phyloP scores from a whole-genome alignment of 73 alveolate species.

The Paramecium biaurelia region DNA sequence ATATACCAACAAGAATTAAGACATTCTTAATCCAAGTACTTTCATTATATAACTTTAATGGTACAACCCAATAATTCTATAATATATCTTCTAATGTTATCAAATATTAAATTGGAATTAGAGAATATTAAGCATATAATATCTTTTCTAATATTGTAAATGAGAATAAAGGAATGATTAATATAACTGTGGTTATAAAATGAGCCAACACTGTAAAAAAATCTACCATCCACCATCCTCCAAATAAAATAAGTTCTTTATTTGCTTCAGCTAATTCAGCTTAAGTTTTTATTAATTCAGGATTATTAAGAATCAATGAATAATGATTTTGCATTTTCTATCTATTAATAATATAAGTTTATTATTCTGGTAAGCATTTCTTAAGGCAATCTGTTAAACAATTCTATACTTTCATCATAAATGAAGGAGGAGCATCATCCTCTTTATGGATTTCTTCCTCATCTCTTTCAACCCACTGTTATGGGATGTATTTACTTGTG shows the following conservation, averaged over 20 bases:
- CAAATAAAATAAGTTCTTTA: conserved; percentile 38
- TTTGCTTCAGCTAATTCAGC: conserved; percentile 59
- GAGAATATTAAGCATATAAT: conserved; percentile 25
- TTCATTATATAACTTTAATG: conserved; percentile 52
- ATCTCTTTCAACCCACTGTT: conserved; percentile 67
- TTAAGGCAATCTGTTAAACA: neutral
- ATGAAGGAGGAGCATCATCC: neutral
- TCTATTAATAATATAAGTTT: conserved; percentile 22
- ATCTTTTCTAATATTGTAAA: conserved; percentile 51
- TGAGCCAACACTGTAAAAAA: conserved; percentile 63
- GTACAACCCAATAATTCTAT: conserved; percentile 36
- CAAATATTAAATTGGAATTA: conserved; percentile 47
- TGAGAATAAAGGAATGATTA: conserved; percentile 37
- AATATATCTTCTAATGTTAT: conserved; percentile 31
- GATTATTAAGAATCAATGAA: conserved; percentile 27
- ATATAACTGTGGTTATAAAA: conserved; percentile 18
- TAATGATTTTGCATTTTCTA: conserved; percentile 41
- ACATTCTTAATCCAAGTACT: conserved; percentile 43
- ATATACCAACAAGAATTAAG: conserved; percentile 24
- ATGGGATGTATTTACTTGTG: conserved; percentile 40
- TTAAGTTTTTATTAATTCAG: conserved; percentile 20
- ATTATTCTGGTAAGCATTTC: conserved; percentile 18
- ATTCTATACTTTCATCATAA: conserved; percentile 25
- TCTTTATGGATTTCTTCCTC: conserved; percentile 33
- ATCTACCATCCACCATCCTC: conserved; percentile 64